A percentile compares a stretch with the other conserved stretches of the same genome.
These are phyloP conservation scores for Fagus sylvatica DNA, from an alignment of 306 rosid species.

Conservation along the genomic window DNA sequence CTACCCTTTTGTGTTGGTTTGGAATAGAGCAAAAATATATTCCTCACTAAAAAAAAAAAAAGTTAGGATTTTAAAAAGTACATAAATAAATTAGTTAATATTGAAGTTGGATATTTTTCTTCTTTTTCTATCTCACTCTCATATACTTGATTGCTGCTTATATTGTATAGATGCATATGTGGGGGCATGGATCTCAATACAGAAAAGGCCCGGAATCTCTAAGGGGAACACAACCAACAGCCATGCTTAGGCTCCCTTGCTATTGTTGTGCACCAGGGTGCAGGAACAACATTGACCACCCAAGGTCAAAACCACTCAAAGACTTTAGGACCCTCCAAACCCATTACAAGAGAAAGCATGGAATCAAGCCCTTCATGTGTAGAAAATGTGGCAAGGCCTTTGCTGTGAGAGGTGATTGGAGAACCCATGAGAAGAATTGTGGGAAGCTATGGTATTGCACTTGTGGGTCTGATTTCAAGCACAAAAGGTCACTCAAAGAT, in stretches of 20 bases:
- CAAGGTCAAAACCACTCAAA: slow-evolving; percentile 80
- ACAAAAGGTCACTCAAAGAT: slow-evolving; percentile 87
- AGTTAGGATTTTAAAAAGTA: no score
- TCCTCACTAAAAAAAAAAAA: no score
- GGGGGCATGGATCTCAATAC: slow-evolving; percentile 98
- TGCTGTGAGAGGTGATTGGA: slow-evolving; percentile 96
- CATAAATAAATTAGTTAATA: no score
- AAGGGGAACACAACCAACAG: slow-evolving; percentile 91
- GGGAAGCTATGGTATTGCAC: slow-evolving; percentile 95
- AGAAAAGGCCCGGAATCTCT: slow-evolving; percentile 91
- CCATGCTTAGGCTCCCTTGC: slow-evolving; percentile 93
- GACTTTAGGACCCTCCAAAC: slow-evolving; percentile 96
- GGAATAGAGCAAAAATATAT: no score
- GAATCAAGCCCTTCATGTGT: slow-evolving; percentile 84
- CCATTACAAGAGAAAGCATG: slow-evolving; percentile 93
- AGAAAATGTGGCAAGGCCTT: slow-evolving; percentile 88
- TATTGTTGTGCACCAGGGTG: slow-evolving; percentile 84
- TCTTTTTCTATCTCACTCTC: not conserved
- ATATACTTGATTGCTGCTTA: not conserved
- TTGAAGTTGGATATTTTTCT: not conserved
- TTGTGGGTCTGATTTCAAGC: slow-evolving; percentile 94
- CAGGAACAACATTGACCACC: slow-evolving; percentile 93
- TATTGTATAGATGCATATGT: slow-evolving; percentile 79
- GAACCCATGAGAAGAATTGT: slow-evolving; percentile 96
- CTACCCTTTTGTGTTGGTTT: not conserved